A percentile compares a stretch with the other conserved stretches of the same genome.
Evolutionary conservation across 169 alveolate genomes (phyloP).

Genomic region (Plasmodium adleri): DNA sequence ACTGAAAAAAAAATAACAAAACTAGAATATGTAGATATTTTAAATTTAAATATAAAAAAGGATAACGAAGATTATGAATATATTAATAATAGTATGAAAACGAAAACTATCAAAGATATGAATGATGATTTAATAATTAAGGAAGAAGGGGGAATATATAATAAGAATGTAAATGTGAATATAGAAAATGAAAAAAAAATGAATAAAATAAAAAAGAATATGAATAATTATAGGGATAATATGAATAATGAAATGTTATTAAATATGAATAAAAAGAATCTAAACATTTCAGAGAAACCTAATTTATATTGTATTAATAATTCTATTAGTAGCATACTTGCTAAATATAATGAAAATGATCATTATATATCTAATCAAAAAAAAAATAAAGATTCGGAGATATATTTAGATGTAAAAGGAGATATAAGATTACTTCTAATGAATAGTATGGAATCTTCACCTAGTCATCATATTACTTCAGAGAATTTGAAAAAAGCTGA

Average conservation of each 20-base stretch:
- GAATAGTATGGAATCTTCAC: background rate
- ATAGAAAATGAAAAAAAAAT: background rate
- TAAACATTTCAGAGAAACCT: background rate
- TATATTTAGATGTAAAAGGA: background rate
- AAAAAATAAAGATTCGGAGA: slow-evolving; percentile 5
- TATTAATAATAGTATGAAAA: background rate
- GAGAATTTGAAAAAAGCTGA: background rate
- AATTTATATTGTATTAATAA: background rate
- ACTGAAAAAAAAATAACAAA: slow-evolving; percentile 2
- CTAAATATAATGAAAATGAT: background rate
- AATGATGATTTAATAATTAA: background rate
- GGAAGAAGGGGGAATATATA: background rate
- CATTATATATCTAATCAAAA: background rate
- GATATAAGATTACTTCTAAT: slow-evolving; percentile 12
- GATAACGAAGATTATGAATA: slow-evolving; percentile 8
- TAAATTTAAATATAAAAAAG: slow-evolving; percentile 8
- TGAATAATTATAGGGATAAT: background rate
- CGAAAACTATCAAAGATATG: background rate
- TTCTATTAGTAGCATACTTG: background rate
- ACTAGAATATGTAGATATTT: slow-evolving; percentile 32
- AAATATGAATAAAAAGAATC: background rate
- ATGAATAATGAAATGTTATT: background rate
- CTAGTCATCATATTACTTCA: background rate
- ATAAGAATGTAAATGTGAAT: background rate
- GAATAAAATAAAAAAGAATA: background rate